phyloP scores from a whole-genome alignment of 1,284 basidiomycete species.

The Schizophyllum commune region DNA sequence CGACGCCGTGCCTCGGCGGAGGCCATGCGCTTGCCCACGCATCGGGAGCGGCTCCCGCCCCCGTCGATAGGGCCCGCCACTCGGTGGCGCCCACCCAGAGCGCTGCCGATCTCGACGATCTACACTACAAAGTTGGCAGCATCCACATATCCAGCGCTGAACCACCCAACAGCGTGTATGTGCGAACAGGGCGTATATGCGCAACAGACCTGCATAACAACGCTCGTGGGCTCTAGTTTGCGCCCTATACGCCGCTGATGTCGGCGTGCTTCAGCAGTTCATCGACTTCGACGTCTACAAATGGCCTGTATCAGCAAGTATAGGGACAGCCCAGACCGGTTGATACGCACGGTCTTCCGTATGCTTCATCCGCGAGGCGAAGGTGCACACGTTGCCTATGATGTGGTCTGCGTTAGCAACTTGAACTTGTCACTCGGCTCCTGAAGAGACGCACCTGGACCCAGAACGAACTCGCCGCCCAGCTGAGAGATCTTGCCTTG shows the following conservation, averaged over 20 bases:
- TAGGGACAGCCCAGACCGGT: background rate
- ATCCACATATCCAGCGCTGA: background rate
- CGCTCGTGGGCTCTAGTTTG: no score
- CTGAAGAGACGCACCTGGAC: constrained; percentile 33
- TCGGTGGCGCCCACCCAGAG: no score
- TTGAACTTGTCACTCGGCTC: background rate
- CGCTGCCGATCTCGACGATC: no score
- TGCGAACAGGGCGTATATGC: background rate
- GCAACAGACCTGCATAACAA: no score
- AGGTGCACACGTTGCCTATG: constrained; percentile 33
- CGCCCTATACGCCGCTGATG: constrained; percentile 9
- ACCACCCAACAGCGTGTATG: background rate
- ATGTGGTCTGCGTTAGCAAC: background rate
- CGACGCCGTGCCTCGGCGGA: background rate
- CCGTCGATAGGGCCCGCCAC: background rate
- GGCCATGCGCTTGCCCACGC: background rate
- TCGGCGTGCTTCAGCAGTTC: constrained; percentile 33
- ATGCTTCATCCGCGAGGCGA: constrained; percentile 49
- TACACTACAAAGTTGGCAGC: no score
- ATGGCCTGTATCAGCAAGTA: background rate
- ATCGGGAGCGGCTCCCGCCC: background rate
- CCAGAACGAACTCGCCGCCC: constrained; percentile 57
- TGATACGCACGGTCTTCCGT: constrained; percentile 50
- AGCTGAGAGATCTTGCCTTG: constrained; percentile 52
- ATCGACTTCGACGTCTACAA: constrained; percentile 34